phyloP scores from a whole-genome alignment of 306 rosid genomes.

The Fragaria nilgerrensis region DNA sequence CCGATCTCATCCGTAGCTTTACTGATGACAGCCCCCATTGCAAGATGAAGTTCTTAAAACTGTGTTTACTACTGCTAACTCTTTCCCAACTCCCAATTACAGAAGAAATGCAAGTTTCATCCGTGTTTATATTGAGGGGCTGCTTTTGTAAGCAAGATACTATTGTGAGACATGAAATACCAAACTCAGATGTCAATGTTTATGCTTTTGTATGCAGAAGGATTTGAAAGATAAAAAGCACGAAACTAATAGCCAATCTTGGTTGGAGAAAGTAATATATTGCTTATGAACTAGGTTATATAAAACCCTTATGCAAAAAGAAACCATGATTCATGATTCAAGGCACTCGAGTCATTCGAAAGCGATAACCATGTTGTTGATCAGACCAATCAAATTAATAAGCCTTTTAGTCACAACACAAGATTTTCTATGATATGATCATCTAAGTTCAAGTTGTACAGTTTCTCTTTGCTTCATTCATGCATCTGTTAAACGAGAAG shows the following conservation, averaged over 20 bases:
- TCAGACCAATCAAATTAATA: too few species aligned
- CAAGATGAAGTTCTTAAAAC: not conserved
- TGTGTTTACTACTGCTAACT: not conserved
- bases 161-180: not conserved
- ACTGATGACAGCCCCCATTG: constrained; percentile 39
- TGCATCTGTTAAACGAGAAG: too few species aligned
- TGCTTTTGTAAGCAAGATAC: not conserved
- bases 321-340: not conserved
- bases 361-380: too few species aligned
- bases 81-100: not conserved
- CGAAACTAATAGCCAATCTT: not conserved
- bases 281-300: not conserved
- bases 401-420: not conserved
- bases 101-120: not conserved
- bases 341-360: too few species aligned
- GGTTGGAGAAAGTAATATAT: not conserved
- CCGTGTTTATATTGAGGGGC: not conserved
- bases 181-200: not conserved
- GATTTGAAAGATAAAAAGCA: not conserved
- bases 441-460: not conserved
- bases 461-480: not conserved
- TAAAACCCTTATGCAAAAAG: not conserved
- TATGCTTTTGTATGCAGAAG: not conserved
- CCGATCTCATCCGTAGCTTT: constrained; percentile 39
- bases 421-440: not conserved